A percentile compares a stretch with the other conserved stretches of the same genome.
phyloP scores from a whole-genome alignment of 148 eudicot species.

The Limonium bicolor region DNA sequence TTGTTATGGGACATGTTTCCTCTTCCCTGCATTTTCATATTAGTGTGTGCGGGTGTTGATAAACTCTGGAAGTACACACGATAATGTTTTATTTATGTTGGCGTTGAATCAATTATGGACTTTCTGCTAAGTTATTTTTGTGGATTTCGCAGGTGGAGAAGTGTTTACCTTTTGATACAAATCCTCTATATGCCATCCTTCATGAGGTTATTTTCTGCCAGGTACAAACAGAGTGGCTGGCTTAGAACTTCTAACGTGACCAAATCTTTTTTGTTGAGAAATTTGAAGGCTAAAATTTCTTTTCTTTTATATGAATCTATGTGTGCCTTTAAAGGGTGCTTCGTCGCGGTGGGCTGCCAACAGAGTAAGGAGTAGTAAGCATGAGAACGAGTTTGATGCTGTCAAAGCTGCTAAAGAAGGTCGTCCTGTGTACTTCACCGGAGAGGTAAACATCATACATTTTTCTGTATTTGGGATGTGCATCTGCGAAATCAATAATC shows the following conservation, averaged over 20 bases:
- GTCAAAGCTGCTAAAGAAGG: conserved; percentile 77
- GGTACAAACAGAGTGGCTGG: no score
- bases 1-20: not conserved
- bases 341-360: conserved; percentile 89
- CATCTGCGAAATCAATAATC: no score
- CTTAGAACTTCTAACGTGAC: no score
- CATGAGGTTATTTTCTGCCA: conserved; percentile 89
- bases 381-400: conserved; percentile 59
- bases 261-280: no score
- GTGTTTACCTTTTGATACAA: conserved; percentile 59
- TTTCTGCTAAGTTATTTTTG: no score
- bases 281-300: no score
- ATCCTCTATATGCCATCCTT: conserved; percentile 75
- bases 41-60: no score
- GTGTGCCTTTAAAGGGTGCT: conserved; percentile 45
- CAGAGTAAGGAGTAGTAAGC: conserved; percentile 43
- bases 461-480: not conserved
- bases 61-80: no score
- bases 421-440: conserved; percentile 65
- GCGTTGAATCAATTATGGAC: no score
- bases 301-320: not conserved
- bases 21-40: no score
- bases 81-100: no score
- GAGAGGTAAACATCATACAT: conserved; percentile 43
- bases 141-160: conserved; percentile 81